Evolutionary conservation across 495 filamentous ascomycete genomes (phyloP), one percentile per base, ranked within the genome.

Genomic region (Trypethelium eluteriae): DNA sequence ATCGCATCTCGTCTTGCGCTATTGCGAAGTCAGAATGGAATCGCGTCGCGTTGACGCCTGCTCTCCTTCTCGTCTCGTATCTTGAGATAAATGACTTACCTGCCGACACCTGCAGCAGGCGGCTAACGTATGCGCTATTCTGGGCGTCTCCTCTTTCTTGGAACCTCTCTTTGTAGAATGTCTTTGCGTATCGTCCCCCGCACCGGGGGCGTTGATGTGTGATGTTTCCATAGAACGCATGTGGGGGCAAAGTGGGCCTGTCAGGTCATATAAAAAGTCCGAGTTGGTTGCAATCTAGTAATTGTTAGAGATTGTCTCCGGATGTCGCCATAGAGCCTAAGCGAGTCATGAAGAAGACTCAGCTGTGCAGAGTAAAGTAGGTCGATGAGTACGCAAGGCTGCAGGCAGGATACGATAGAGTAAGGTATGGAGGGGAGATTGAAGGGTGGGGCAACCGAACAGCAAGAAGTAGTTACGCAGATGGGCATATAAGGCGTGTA

Each of bases 1-100:
- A 76, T 96, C 93, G 77, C 93, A 98, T 81, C 90, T 84, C 34
- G 93, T 96, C 81, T 98, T 98, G 62, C 92, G 86, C 92, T 96
- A 36, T 32, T 36, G 72, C 11, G 11, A 3, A 38, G 53, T 59
- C 53, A 59, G 38, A 25, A 25, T 25, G 25, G 25, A 25, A 25
- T 25, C 25, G 1, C 25, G 25, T 25, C 25, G 25, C 25, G 25
- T 25, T 0, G 25, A 11, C 38, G 12, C 32, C 11, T 10, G 11
- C 25, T 35, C 36, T 62, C 41, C n/a, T 9, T 16, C n/a, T 25
- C 9, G 2, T 14, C 4, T 53, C 39, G 39, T 39, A n/a, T 35
- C 0, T 36, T 11, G 41, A 11, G 56, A 63, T 35, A 1, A 25
- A 46, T 49, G n/a, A 69, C 87, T 79, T 81, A 93, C 91, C 81